Base-by-base conservation (phyloP, 768 basidiomycete species). In the Boletus subparvulus region DNA sequence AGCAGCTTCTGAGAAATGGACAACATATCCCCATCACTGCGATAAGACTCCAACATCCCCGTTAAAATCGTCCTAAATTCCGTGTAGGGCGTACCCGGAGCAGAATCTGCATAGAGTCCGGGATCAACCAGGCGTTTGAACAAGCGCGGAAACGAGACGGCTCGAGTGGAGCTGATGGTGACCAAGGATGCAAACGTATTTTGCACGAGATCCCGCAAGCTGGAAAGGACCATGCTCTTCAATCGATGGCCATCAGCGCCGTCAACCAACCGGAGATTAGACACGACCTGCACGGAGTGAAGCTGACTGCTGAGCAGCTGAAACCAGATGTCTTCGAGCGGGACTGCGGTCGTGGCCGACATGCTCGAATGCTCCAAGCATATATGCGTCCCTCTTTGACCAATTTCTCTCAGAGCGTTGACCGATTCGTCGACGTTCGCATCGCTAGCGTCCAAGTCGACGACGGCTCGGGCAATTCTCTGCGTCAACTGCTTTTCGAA, bases 1-100 rank as follows among this genome's bases (percentile, higher is more conserved):
- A 94, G 77, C 44, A 98, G 75, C 57, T 85, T 84, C 60, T 88
- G 91, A 24, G 93, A 90, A 64, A 96, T 94, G 42, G 79, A 73
- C 26, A 98, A 76, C 80, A 95, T 84, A 61, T 98, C 95, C 28
- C 90, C 92, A 61, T 99, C 95, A 4, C 89, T 85, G 39, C 88
- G 85, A 74, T 98, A 98, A 3, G 93, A 89, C 66, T 96, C 94
- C 64, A 98, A 74, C 92, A 98, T 99, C n/a, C 92, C 90, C 1
- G 86, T 87, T 32, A 99, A 78, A 57, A 99, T 94, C 12, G 84
- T 82, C 44, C 93, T 82, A 73, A 98, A 96, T 72, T 98, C 95
- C 21, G 87, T 85, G 72, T 98, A 98, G 28, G 86, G 83, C 13
- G 85, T 83, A 35, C 84, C 80, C 24, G 80, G 76, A 2, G 84